Percentiles rank a stretch among this genome's conserved stretches.
Conservation (phyloP, 768 basidiomycete species). For the Holtermanniella nyarrowii region DNA sequence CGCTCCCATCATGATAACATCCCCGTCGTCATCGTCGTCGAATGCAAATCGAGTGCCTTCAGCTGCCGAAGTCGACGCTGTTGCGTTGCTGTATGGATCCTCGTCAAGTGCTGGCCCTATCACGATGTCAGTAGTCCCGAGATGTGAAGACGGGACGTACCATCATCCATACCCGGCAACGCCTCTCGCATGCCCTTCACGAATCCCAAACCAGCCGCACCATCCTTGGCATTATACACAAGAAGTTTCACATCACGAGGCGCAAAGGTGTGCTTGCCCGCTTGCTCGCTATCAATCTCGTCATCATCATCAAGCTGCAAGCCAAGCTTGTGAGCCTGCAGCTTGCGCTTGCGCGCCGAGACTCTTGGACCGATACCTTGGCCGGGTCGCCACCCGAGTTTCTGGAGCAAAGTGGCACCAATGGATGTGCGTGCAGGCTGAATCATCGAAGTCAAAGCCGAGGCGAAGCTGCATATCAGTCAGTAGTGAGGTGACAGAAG, state of each 20-base stretch:
- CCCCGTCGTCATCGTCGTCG: slow-evolving; percentile 56
- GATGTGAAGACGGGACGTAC: not conserved
- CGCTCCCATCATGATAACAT: slow-evolving; percentile 39
- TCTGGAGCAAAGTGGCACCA: slow-evolving; percentile 75
- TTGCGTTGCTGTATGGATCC: slow-evolving; percentile 44
- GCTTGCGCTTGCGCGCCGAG: slow-evolving; percentile 59
- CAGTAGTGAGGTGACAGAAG: slow-evolving; percentile 47
- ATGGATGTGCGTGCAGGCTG: slow-evolving; percentile 67
- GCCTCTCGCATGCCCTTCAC: slow-evolving; percentile 37
- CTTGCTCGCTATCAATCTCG: slow-evolving; percentile 55
- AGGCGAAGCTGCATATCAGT: slow-evolving; percentile 12
- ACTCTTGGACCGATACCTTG: slow-evolving; percentile 90
- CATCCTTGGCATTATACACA: slow-evolving; percentile 58
- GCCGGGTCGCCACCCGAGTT: slow-evolving; percentile 90
- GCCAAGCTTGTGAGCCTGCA: slow-evolving; percentile 53
- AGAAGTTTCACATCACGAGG: slow-evolving; percentile 65
- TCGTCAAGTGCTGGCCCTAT: no score
- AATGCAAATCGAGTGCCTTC: slow-evolving; percentile 17
- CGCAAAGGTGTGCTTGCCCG: slow-evolving; percentile 74
- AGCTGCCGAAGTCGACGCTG: slow-evolving; percentile 8
- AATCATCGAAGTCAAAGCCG: slow-evolving; percentile 47
- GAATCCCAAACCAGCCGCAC: slow-evolving; percentile 73
- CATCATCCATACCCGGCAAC: not conserved
- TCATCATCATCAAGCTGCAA: slow-evolving; percentile 47
- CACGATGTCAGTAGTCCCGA: no score